Evolutionary conservation across 2,329 filamentous ascomycete species (phyloP).

Genomic region (Aureobasidium pullulans): DNA sequence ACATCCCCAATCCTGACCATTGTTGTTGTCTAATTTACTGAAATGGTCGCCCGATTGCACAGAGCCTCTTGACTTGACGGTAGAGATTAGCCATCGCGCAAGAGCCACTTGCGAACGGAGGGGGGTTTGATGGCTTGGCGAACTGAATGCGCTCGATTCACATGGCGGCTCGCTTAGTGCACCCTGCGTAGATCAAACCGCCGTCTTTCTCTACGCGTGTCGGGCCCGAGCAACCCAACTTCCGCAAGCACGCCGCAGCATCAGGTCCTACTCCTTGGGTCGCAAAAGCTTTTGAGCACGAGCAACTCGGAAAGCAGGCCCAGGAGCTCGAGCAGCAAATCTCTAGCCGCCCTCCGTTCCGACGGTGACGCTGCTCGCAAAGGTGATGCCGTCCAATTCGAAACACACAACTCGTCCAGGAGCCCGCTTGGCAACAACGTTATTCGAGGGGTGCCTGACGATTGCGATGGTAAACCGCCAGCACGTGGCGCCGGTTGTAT

Average conservation of each 20-base stretch:
- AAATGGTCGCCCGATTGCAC: neutral
- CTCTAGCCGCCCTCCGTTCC: constrained; percentile 1
- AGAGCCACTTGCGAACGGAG: constrained; percentile 6
- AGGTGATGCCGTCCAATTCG: neutral
- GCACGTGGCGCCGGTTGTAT: constrained; percentile 12
- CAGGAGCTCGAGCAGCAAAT: constrained; percentile 11
- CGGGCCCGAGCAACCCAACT: constrained; percentile 10
- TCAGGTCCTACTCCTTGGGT: neutral
- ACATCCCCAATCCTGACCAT: neutral
- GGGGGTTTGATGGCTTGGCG: constrained; percentile 13
- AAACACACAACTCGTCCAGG: constrained; percentile 1
- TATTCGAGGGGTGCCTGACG: constrained; percentile 1
- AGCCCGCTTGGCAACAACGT: neutral
- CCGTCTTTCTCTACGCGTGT: constrained; percentile 7
- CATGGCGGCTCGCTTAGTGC: constrained; percentile 14
- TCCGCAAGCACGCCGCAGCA: constrained; percentile 11
- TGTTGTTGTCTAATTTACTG: neutral
- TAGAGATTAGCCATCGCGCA: constrained; percentile 8
- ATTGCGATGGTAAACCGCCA: neutral
- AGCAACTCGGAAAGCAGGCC: constrained; percentile 8
- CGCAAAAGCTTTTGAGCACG: constrained; percentile 3
- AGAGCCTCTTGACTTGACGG: neutral
- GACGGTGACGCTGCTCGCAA: constrained; percentile 2
- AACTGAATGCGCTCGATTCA: constrained; percentile 3
- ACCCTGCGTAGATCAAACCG: constrained; percentile 14